Evolutionary conservation across 2,329 filamentous ascomycete genomes (phyloP).

Genomic region (Sporothrix schenckii): DNA sequence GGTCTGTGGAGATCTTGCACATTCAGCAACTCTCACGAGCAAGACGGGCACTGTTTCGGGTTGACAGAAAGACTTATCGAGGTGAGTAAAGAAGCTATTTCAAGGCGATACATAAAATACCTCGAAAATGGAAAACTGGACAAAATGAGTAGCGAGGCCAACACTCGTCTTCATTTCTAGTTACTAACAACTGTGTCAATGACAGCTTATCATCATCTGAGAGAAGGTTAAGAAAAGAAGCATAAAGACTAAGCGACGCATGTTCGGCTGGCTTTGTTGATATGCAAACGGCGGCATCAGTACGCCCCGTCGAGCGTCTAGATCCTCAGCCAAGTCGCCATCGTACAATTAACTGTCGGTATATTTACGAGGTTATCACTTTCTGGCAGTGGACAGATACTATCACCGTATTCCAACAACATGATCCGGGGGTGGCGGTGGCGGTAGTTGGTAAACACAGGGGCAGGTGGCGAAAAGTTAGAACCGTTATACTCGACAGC

Average conservation of each 20-base stretch:
- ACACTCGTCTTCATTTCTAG: neutral
- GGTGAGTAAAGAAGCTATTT: slow-evolving; percentile 43
- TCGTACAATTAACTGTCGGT: too few relatives aligned
- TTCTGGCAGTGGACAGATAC: neutral
- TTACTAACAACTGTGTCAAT: neutral
- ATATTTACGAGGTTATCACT: neutral
- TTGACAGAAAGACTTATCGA: slow-evolving; percentile 65
- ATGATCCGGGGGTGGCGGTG: slow-evolving; percentile 31
- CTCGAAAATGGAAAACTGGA: neutral
- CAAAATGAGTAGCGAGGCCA: too few relatives aligned
- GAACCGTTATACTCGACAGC: neutral
- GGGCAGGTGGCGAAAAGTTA: neutral
- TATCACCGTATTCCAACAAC: neutral
- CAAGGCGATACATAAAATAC: neutral
- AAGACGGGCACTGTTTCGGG: slow-evolving; percentile 56
- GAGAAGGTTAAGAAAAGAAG: too few relatives aligned
- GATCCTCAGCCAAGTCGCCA: neutral
- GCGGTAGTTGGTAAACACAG: slow-evolving; percentile 11
- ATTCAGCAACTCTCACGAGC: slow-evolving; percentile 53
- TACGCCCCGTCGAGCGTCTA: neutral
- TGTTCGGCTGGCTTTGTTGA: neutral
- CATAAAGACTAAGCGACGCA: neutral
- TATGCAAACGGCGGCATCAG: neutral
- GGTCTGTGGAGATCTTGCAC: slow-evolving; percentile 64
- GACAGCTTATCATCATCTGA: slow-evolving; percentile 34